These are phyloP conservation scores for Picea sitchensis DNA, from an alignment of 75 land plant genomes.

Conservation along the genomic window DNA sequence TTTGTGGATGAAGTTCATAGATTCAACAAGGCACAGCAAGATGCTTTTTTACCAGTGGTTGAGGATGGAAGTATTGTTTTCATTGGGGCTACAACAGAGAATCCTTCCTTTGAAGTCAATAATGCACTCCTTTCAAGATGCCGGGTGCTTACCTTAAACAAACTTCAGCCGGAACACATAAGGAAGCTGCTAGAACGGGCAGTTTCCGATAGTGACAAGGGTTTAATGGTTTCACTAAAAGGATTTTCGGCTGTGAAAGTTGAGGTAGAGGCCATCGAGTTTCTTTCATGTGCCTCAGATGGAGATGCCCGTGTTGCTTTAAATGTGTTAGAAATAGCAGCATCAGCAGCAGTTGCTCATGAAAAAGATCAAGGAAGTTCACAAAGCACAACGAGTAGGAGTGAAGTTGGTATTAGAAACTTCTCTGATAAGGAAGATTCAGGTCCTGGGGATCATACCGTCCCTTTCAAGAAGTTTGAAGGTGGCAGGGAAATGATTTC, in stretches of 20 bases:
- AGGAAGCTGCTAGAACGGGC: slow-evolving; percentile 48
- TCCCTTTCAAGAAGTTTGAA: slow-evolving; percentile 10
- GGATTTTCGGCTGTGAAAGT: slow-evolving; percentile 31
- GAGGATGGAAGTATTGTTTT: slow-evolving; percentile 87
- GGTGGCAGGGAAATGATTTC: slow-evolving; percentile 14
- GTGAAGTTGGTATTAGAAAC: background rate
- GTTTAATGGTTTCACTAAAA: slow-evolving; percentile 29
- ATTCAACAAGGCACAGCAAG: slow-evolving; percentile 86
- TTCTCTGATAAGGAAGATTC: background rate
- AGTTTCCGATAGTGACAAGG: slow-evolving; percentile 43
- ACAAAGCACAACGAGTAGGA: background rate
- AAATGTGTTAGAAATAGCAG: slow-evolving; percentile 81
- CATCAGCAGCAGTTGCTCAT: slow-evolving; percentile 49
- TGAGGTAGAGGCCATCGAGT: slow-evolving; percentile 60
- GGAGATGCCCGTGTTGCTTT: slow-evolving; percentile 93
- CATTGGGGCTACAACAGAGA: slow-evolving; percentile 93
- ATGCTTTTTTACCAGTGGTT: slow-evolving; percentile 80
- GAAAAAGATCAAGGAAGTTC: slow-evolving; percentile 12
- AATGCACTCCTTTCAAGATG: slow-evolving; percentile 86
- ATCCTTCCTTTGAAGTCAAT: slow-evolving; percentile 89
- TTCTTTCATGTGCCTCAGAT: slow-evolving; percentile 70
- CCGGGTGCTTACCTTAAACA: slow-evolving; percentile 65
- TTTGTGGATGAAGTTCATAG: slow-evolving; percentile 95
- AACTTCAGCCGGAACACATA: slow-evolving; percentile 53
- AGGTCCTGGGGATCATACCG: slow-evolving; percentile 4